Conservation (phyloP, 192 early-diverging fungal genomes). For the Backusella australiensis region DNA sequence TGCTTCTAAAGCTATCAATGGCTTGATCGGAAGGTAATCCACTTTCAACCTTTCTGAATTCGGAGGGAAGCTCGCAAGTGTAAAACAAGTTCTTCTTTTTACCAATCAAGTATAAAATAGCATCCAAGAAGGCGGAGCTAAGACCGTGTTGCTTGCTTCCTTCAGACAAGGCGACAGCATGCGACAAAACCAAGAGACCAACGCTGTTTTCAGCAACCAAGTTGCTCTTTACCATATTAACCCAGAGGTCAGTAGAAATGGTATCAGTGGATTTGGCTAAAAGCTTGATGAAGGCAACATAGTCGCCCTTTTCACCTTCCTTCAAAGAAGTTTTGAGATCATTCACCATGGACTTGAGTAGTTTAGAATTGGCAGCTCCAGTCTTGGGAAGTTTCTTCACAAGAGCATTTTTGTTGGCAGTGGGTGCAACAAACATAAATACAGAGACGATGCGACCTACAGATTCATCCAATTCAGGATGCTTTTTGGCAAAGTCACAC, state of each 20-base stretch:
- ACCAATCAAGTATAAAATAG: background rate
- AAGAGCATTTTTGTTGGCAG: constrained; percentile 17
- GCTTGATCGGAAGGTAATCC: constrained; percentile 11
- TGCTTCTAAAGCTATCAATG: background rate
- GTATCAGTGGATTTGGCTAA: constrained; percentile 32
- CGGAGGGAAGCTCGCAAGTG: background rate
- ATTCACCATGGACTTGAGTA: constrained; percentile 7
- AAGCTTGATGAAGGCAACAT: constrained; percentile 33
- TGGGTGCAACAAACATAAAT: constrained; percentile 18
- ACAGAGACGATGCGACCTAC: constrained; percentile 15
- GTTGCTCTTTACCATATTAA: constrained; percentile 33
- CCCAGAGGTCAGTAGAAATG: constrained; percentile 30
- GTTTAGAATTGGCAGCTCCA: background rate
- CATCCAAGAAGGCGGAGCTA: background rate
- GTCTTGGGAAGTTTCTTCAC: constrained; percentile 13
- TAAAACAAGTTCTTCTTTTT: background rate
- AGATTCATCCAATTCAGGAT: background rate
- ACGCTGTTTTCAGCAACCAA: constrained; percentile 24
- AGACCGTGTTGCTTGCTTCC: constrained; percentile 1
- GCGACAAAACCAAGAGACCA: constrained; percentile 42
- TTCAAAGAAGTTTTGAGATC: background rate
- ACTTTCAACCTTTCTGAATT: background rate
- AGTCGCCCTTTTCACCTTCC: background rate
- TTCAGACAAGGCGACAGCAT: background rate
- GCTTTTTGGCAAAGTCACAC: background rate